Conservation (phyloP, 495 filamentous ascomycete genomes). For the Aspergillus avenaceus region DNA sequence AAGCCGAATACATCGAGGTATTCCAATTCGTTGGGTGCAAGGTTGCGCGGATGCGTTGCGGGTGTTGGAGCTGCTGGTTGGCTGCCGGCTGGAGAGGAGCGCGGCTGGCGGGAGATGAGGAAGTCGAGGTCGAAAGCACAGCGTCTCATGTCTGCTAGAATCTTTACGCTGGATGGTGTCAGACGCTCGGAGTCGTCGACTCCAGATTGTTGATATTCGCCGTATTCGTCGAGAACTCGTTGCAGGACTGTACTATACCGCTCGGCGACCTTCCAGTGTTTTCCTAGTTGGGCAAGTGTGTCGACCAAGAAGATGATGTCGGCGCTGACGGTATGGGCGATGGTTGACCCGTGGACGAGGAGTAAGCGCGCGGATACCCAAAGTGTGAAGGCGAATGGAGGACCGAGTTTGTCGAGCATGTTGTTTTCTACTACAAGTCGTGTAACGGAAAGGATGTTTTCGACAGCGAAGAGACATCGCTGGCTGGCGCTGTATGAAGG, state of each 20-base stretch:
- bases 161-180: slow-evolving; percentile 76
- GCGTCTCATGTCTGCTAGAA: slow-evolving; percentile 83
- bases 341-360: slow-evolving; percentile 82
- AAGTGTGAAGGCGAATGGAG: slow-evolving; percentile 83
- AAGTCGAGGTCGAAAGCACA: slow-evolving; percentile 83
- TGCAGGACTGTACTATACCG: slow-evolving; percentile 77
- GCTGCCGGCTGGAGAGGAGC: slow-evolving; percentile 39
- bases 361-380: slow-evolving; percentile 88
- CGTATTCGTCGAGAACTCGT: slow-evolving; percentile 79
- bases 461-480: slow-evolving; percentile 73
- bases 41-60: slow-evolving; percentile 46
- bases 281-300: slow-evolving; percentile 72
- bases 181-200: slow-evolving; percentile 57
- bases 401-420: slow-evolving; percentile 74
- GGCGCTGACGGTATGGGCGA: slow-evolving; percentile 73
- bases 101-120: slow-evolving; percentile 77
- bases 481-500: slow-evolving; percentile 80
- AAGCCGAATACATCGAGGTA: slow-evolving; percentile 93
- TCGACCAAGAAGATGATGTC: slow-evolving; percentile 77
- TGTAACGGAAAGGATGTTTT: slow-evolving; percentile 74
- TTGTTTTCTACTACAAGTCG: slow-evolving; percentile 68
- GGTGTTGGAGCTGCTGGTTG: slow-evolving; percentile 34
- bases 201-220: slow-evolving; percentile 64
- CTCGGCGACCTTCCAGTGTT: slow-evolving; percentile 78
- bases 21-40: slow-evolving; percentile 76